Evolutionary conservation across 2,329 filamentous ascomycete species (phyloP).

Genomic region (Thielaviopsis punctulata): DNA sequence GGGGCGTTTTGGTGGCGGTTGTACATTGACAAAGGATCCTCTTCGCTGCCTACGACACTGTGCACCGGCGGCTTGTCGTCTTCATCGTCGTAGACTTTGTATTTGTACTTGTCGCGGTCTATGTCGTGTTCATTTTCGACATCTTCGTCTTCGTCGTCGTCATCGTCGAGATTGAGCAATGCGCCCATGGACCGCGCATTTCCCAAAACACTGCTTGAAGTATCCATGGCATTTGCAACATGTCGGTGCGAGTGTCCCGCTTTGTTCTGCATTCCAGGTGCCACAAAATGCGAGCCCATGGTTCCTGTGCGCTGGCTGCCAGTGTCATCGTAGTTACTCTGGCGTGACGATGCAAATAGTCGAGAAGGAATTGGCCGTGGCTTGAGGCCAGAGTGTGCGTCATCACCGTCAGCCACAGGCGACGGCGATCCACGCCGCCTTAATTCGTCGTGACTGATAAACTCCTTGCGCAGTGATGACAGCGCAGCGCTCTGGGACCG

Average conservation of each 20-base stretch:
- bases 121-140: neutral
- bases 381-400: neutral
- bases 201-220: neutral
- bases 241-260: neutral
- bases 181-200: conserved; percentile 7
- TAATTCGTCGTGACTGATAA: conserved; percentile 9
- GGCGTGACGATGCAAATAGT: conserved; percentile 1
- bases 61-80: neutral
- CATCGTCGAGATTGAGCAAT: conserved; percentile 5
- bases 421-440: conserved; percentile 3
- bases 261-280: neutral
- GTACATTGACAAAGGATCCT: neutral
- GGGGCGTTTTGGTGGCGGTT: neutral
- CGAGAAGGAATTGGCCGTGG: conserved; percentile 3
- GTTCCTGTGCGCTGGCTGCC: neutral
- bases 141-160: conserved; percentile 1
- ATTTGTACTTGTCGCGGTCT: neutral
- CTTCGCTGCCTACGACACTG: conserved; percentile 1
- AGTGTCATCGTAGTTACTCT: neutral
- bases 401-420: neutral
- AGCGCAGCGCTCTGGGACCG: conserved; percentile 4
- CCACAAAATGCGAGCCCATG: neutral
- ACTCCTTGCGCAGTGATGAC: conserved; percentile 7
- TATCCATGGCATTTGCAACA: neutral
- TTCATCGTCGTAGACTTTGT: neutral